Percentiles rank a stretch among this genome's conserved stretches.
phyloP scores from a whole-genome alignment of 768 basidiomycete species.

The Fibroporia radiculosa region DNA sequence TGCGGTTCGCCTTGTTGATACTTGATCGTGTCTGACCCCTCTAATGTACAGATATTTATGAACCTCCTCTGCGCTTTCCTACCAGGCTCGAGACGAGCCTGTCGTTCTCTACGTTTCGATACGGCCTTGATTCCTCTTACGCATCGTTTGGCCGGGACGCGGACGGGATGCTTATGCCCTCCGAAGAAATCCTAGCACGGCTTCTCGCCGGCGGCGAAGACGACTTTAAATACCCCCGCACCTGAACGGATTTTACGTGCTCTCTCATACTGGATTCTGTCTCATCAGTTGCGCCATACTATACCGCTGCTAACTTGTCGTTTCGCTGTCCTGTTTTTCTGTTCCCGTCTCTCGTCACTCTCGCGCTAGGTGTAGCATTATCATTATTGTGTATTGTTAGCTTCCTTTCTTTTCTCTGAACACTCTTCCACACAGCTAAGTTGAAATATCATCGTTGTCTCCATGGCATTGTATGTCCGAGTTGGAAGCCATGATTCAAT shows the following conservation, averaged over 20 bases:
- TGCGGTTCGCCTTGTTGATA: not conserved
- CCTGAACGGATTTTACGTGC: not conserved
- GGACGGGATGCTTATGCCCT: not conserved
- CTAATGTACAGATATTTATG: not conserved
- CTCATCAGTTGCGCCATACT: not conserved
- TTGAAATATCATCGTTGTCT: no score
- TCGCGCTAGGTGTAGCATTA: conserved; percentile 5
- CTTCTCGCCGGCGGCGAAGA: not conserved
- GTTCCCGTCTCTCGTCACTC: conserved; percentile 3
- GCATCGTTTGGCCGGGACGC: not conserved
- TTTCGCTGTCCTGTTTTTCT: not conserved
- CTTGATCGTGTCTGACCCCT: not conserved
- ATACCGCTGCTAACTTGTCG: not conserved
- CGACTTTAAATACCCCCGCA: not conserved
- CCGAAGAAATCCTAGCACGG: not conserved
- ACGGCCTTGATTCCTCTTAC: not conserved
- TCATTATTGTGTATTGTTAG: not conserved
- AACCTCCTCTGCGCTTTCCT: not conserved
- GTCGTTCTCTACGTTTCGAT: not conserved
- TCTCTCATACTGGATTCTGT: not conserved
- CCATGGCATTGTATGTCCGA: no score
- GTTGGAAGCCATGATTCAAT: no score
- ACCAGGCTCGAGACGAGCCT: not conserved
- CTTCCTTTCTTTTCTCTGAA: not conserved
- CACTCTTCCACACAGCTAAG: no score